A percentile compares a stretch with the other conserved stretches of the same genome.
phyloP scores from a whole-genome alignment of 2,329 filamentous ascomycete species.

The Plectosphaerella plurivora region DNA sequence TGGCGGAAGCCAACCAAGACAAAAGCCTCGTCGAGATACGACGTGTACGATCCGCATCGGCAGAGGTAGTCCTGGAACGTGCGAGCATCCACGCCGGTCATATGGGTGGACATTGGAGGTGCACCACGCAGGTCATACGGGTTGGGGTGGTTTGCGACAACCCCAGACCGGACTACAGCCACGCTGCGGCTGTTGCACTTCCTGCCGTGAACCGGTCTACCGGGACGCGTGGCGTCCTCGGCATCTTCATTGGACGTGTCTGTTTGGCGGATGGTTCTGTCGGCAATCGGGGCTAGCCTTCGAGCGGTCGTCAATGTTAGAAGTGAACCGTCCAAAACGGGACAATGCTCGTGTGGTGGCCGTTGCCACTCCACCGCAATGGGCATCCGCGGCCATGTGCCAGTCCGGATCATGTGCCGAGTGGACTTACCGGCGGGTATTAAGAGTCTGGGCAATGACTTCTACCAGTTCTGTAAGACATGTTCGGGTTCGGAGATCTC shows the following conservation, averaged over 20 bases:
- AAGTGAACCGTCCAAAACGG: too few relatives aligned
- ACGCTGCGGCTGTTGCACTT: too few relatives aligned
- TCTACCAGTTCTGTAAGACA: not conserved
- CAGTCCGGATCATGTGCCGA: not conserved
- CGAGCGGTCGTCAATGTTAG: too few relatives aligned
- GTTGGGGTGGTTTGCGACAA: not conserved
- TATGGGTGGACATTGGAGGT: not conserved
- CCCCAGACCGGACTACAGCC: not conserved
- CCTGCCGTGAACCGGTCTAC: too few relatives aligned
- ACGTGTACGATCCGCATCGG: not conserved
- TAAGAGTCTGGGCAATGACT: too few relatives aligned
- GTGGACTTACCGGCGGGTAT: not conserved
- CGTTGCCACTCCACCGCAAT: too few relatives aligned
- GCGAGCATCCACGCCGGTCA: not conserved
- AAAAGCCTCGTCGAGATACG: not conserved
- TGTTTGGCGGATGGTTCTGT: too few relatives aligned
- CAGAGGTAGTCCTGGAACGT: not conserved
- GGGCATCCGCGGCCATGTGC: not conserved
- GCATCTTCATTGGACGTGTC: too few relatives aligned
- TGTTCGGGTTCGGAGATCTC: too few relatives aligned
- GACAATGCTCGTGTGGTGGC: too few relatives aligned
- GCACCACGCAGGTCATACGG: not conserved
- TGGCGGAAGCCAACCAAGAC: not conserved
- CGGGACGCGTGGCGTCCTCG: too few relatives aligned
- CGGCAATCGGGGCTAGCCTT: too few relatives aligned